phyloP scores from a whole-genome alignment of 73 alveolate genomes.

The Paramecium bursaria region DNA sequence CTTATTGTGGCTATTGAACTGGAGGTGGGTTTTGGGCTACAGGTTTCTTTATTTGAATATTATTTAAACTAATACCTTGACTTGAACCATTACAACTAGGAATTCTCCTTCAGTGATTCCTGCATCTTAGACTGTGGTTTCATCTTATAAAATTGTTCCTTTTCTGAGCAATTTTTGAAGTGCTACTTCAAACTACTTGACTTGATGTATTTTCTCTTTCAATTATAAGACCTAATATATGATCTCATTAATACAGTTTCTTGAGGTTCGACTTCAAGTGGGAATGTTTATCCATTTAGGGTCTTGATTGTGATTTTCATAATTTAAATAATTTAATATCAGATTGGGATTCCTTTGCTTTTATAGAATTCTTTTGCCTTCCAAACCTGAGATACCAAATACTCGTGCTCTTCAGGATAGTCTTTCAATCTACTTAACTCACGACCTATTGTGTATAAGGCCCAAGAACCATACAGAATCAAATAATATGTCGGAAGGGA shows the following conservation, averaged over 20 bases:
- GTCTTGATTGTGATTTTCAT: conserved; percentile 50
- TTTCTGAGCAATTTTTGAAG: conserved; percentile 49
- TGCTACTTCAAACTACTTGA: conserved; percentile 25
- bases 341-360: conserved; percentile 60
- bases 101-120: conserved; percentile 40
- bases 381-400: background rate
- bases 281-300: conserved; percentile 43
- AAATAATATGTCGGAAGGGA: conserved; percentile 41
- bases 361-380: conserved; percentile 8
- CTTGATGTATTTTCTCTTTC: conserved; percentile 37
- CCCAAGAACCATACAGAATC: conserved; percentile 26
- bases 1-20: conserved; percentile 17
- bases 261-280: conserved; percentile 44
- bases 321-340: conserved; percentile 44
- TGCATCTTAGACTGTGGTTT: conserved; percentile 13
- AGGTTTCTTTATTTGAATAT: conserved; percentile 24
- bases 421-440: conserved; percentile 24
- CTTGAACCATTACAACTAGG: conserved; percentile 36
- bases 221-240: background rate
- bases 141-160: conserved; percentile 37
- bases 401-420: conserved; percentile 44
- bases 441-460: conserved; percentile 19
- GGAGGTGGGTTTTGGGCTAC: conserved; percentile 69
- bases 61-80: background rate
- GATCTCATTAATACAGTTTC: conserved; percentile 11